Base-by-base conservation (phyloP, 139 green algal genomes). In the Micractinium sp. region DNA sequence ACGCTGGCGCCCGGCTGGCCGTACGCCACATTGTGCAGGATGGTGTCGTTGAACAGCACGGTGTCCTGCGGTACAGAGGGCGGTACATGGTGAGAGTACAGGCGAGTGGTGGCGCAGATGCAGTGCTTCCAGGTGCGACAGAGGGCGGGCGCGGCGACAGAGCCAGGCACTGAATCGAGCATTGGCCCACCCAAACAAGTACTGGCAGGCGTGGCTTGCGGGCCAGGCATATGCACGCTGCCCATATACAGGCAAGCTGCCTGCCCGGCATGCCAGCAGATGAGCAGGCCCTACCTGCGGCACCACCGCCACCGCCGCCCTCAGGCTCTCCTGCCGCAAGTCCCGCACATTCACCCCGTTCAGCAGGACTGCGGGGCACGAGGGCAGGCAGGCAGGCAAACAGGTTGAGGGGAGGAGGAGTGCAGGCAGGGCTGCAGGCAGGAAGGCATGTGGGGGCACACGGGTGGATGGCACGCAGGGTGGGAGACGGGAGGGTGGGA, bases 291-390 rank as follows among this genome's bases (percentile, higher is more conserved):
- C 0, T 60, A 97, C 96, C 90, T 98, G 95, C 3, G 93, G 98
- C 29, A 99, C 97, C 27, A 99, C 97, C 0, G 95, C 98, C 33
- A 99, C 94, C 16, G 94, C 93, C 0, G 75, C 61, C 1, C 97
- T 85, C 85, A 98, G 79, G 20, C 90, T 93, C 0, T 71, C 87
- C 66, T 94, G 90, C 74, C 81, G 82, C 82, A 98, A 81, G 60
- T 96, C 87, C 33, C 89, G 87, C 39, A 98, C 93, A 61, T 98
- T 93, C 18, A 96, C 89, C 0, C 96, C 96, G 53, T 97, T 94
- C 15, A 98, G 41, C 53, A 81, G 66, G 35, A 36, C 27, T 33
- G 19, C 35, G 3, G 39, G n/a, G 33, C 33, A 47, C 2, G 33
- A 80, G 4, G 33, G 22, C 63, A 71, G 20, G 20, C 63, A 71